phyloP scores from a whole-genome alignment of 352 stramenopile genomes.

The Phytopythium helicoides region DNA sequence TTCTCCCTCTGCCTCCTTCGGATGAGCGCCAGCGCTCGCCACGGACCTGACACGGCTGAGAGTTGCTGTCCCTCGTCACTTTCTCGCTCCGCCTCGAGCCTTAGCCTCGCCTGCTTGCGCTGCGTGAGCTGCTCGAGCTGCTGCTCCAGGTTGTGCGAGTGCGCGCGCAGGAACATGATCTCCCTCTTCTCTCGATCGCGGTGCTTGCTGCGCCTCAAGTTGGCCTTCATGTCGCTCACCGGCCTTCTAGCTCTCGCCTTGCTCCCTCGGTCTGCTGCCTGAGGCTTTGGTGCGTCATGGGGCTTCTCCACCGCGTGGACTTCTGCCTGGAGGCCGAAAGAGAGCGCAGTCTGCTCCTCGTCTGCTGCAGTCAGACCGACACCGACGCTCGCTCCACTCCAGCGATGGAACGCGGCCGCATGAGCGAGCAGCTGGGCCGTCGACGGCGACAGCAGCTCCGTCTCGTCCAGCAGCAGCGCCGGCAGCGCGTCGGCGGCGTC shows the following conservation, averaged over 20 bases:
- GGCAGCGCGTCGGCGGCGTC: too few species aligned
- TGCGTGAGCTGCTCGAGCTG: conserved; percentile 1
- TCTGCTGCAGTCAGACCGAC: too few species aligned
- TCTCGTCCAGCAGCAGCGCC: neutral
- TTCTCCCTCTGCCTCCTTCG: neutral
- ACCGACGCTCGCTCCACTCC: too few species aligned
- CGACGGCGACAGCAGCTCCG: neutral
- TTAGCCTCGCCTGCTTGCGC: neutral
- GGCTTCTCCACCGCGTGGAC: too few species aligned
- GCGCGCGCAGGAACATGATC: conserved; percentile 4
- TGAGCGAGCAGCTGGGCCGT: neutral
- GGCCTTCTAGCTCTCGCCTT: neutral
- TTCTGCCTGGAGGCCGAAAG: too few species aligned
- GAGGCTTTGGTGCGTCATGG: too few species aligned
- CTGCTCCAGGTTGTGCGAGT: neutral
- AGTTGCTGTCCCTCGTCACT: neutral
- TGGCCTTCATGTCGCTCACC: conserved; percentile 1
- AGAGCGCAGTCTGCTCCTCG: too few species aligned
- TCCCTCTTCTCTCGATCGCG: conserved; percentile 6
- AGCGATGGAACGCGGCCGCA: neutral
- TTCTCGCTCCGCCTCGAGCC: neutral
- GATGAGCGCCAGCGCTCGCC: neutral
- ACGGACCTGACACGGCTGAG: neutral
- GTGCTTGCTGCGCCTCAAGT: conserved; percentile 4
- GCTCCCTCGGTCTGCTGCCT: too few species aligned